Evolutionary conservation across 495 filamentous ascomycete species (phyloP).

Genomic region (Trichoderma asperelloides): DNA sequence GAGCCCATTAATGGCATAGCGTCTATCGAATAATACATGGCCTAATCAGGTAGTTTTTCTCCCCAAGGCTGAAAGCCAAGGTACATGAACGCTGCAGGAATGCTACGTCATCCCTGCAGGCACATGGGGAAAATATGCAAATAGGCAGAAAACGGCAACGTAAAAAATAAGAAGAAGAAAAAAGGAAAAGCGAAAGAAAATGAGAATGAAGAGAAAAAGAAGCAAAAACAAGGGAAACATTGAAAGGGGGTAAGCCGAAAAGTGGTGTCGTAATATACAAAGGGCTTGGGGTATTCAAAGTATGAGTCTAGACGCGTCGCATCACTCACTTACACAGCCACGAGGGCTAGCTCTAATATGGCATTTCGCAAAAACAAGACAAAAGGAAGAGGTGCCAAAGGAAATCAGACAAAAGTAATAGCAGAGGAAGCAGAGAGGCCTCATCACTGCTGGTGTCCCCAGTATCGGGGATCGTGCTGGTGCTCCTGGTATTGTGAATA

Average conservation of each 20-base stretch:
- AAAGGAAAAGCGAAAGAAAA: neutral
- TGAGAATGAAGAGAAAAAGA: neutral
- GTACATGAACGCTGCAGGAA: neutral
- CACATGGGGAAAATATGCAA: neutral
- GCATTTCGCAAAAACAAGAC: neutral
- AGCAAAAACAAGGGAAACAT: neutral
- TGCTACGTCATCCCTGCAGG: neutral
- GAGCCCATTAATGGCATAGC: conserved; percentile 3
- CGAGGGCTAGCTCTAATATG: neutral
- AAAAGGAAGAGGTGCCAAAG: neutral
- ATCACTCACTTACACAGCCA: neutral
- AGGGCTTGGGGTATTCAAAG: neutral
- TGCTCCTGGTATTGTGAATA: neutral
- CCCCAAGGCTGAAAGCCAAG: neutral
- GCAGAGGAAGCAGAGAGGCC: neutral
- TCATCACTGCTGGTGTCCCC: neutral
- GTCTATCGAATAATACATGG: neutral
- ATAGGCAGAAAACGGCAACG: neutral
- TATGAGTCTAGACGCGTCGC: neutral
- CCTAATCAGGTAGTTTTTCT: neutral
- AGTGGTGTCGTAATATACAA: neutral
- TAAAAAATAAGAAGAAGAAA: neutral
- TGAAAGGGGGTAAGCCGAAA: neutral
- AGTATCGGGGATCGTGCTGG: neutral
- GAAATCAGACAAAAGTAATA: neutral